Base-by-base conservation (phyloP, 257 asterid species). In the Gentiana straminea region DNA sequence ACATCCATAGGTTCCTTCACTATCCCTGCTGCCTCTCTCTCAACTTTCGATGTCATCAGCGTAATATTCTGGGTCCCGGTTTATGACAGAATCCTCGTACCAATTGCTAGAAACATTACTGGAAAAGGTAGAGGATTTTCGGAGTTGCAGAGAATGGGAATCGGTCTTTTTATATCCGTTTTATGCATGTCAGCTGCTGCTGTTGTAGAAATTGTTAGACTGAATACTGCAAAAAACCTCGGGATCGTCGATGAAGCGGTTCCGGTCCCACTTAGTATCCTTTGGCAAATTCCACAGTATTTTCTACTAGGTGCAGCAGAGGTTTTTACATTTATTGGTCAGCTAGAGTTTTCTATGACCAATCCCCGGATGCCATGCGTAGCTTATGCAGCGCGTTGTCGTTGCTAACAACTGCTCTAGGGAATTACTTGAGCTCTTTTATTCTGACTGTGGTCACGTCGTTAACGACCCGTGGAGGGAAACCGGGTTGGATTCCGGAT, bases 321-420 rank as follows among this genome's bases (percentile, higher is more conserved):
- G 50, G 79, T 88, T 35, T 88, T 81, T 47, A 84, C 89, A 0
- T 82, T 79, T 33, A 82, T 90, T 8, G 98, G 98, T 55, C 95
- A 82, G 60, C 74, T 84, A 0, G 92, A 90, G 81, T 90, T 90
- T 86, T 90, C 68, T 86, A 90, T 54, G 94, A 90, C 57, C 94
- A 90, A 63, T 90, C 98, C 0, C 96, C 96, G 0, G 98, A 90
- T 33, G 98, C 98, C 13, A 90, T 86, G 98, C 88, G 98, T 59
- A 90, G 95, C 53, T 73, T 86, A 75, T 90, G 96, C 68, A 77
- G 85, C 4, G 98, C 96, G 1, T 53, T 90, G 55, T 61, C 95
- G 1, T 81, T 90, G 44, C 76, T 86, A 51, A 82, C 93, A 0
- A 80, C 75, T 11, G 62, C 89, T 1, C 67, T 90, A 66, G 96